phyloP scores from a whole-genome alignment of 2,329 filamentous ascomycete genomes.

The Colletotrichum camelliae region DNA sequence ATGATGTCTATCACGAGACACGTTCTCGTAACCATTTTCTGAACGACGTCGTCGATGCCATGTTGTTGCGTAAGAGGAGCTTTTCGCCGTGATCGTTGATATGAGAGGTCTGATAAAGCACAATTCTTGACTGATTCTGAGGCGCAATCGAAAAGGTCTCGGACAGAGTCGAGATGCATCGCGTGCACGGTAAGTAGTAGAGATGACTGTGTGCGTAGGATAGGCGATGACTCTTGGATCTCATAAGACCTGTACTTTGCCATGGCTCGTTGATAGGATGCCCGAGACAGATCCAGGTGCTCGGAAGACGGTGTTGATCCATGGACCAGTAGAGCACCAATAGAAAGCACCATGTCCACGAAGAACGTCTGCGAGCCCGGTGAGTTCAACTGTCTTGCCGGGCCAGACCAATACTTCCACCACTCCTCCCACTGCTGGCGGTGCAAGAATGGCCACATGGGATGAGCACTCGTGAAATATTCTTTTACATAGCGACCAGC shows the following conservation, averaged over 20 bases:
- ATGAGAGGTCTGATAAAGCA: not conserved
- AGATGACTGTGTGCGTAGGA: not conserved
- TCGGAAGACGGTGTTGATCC: not conserved
- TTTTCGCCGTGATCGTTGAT: not conserved
- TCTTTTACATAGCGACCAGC: not conserved
- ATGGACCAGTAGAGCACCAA: not conserved
- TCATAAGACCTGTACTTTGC: not conserved
- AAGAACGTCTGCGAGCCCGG: not conserved
- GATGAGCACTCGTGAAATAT: not conserved
- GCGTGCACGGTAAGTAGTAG: not conserved
- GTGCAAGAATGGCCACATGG: not conserved
- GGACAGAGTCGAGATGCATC: not conserved
- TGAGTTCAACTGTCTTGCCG: not conserved
- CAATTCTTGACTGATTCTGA: not conserved
- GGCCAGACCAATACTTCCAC: not conserved
- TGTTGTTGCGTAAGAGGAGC: not conserved
- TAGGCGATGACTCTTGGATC: not conserved
- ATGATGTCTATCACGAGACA: not conserved
- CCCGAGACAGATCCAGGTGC: not conserved
- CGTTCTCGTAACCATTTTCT: not conserved
- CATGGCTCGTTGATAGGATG: not conserved
- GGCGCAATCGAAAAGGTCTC: not conserved
- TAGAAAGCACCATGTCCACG: not conserved
- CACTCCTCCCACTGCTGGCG: not conserved
- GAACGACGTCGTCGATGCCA: not conserved